Evolutionary conservation across 164 flowering plant species (phyloP).

Genomic region (Kingdonia uniflora): DNA sequence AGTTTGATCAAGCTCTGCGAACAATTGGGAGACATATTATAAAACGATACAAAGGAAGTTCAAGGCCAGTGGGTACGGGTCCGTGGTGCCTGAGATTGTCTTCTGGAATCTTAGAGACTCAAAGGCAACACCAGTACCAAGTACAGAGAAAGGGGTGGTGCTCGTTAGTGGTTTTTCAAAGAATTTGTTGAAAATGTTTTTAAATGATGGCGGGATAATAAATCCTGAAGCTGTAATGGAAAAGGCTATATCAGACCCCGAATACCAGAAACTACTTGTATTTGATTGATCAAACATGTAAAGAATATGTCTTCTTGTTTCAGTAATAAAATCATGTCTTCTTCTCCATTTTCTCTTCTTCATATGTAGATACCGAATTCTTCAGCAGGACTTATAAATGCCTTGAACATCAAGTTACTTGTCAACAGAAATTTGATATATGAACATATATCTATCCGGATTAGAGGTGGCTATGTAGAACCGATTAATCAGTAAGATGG

Average conservation of each 20-base stretch:
- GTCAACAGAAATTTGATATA: too few relatives aligned
- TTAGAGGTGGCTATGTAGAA: too few relatives aligned
- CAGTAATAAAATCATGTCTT: too few relatives aligned
- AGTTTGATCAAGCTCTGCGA: slow-evolving; percentile 4
- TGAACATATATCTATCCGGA: too few relatives aligned
- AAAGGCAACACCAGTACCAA: slow-evolving; percentile 24
- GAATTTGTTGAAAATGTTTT: slow-evolving; percentile 27
- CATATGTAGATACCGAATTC: too few relatives aligned
- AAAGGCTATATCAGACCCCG: slow-evolving; percentile 16
- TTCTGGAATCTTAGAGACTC: slow-evolving; percentile 39
- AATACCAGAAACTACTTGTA: slow-evolving; percentile 21
- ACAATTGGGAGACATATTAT: slow-evolving; percentile 33
- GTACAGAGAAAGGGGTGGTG: slow-evolving; percentile 24
- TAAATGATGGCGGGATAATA: slow-evolving; percentile 22
- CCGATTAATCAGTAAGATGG: too few relatives aligned
- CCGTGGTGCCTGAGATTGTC: slow-evolving; percentile 28
- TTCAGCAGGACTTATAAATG: too few relatives aligned
- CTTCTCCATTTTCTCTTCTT: too few relatives aligned
- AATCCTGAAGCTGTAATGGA: slow-evolving; percentile 24
- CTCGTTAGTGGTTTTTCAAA: slow-evolving; percentile 25
- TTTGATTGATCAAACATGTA: too few relatives aligned
- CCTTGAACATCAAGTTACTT: too few relatives aligned
- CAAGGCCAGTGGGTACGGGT: slow-evolving; percentile 25
- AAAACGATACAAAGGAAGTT: slow-evolving; percentile 21
- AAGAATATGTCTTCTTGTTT: too few relatives aligned